Evolutionary conservation across 2,329 filamentous ascomycete genomes (phyloP), one percentile per base, ranked within the genome.

Genomic region (Fusarium citri): DNA sequence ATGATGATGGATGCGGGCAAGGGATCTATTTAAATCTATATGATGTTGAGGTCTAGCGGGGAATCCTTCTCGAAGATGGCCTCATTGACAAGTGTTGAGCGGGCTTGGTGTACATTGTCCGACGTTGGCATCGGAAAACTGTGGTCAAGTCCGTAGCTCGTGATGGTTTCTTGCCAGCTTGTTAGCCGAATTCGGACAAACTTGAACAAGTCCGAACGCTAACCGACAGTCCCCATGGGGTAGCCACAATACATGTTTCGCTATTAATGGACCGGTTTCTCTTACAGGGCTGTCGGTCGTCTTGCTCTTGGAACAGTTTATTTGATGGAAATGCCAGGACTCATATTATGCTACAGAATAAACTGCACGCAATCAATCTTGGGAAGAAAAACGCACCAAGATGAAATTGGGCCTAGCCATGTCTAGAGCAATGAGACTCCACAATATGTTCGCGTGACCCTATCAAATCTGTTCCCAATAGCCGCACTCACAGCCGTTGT

Each of bases 381-480:
- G 7, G 3, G 10, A 37, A 11, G 34, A 37, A 37, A 31, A 41
- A 42, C 7, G 18, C 23, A 28, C 3, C 34, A 23, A 22, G 37
- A 42, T 22, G 14, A 37, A 53, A 40, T 42, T 53, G 26, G 34
- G 25, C 18, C 2, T 20, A 41, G 23, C 26, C 10, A 20, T 41
- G n/a, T 1, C 18, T 7, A 6, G 3, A 5, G n/a, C 6, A 11
- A 6, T 15, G 1, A 25, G 23, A 23, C 22, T 53, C 49, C 49
- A 53, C 30, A 53, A 20, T 53, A 22, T 20, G n/a, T 20, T 53
- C 49, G n/a, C 49, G 49, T 53, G 49, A 53, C 34, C 47, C 49
- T 51, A 42, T 42, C 49, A 51, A 28, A n/a, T 28, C 12, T 37
- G 34, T n/a, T 42, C 34, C 23, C 34, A 22, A 20, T 34, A 22